Base-by-base conservation (phyloP, 2,329 filamentous ascomycete species). In the Phialophora verrucosa region DNA sequence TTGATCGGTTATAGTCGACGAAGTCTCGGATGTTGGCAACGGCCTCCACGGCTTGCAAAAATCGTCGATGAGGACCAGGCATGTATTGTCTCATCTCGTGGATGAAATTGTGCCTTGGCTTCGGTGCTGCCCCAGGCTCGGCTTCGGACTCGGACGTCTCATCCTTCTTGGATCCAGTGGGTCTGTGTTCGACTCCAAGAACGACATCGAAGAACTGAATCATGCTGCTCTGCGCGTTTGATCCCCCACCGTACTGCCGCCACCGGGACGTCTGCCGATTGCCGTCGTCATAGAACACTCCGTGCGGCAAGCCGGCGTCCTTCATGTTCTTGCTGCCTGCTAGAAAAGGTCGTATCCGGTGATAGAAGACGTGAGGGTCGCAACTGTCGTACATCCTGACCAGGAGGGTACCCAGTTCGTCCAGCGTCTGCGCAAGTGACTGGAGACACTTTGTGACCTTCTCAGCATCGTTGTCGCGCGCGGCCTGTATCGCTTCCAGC, bases 311-410 rank as follows among this genome's bases (percentile, higher is more conserved):
- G 14, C 95, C 95, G 4, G 94, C 95, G 69, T 97, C 94, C 57
- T 86, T 88, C 95, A 97, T 99, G 77, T 98, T 98, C 84, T 97
- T 97, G 77, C 93, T 95, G 14, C 95, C 95, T 5, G 95, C 94
- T 2, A 99, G 85, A 78, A 96, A 98, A 0, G 95, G 94, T n/a
- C 95, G 88, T 73, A 99, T 96, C 67, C 93, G 91, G 79, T 97
- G 88, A 79, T 97, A 99, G 80, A 99, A 99, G 63, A 97, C 90
- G 70, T 91, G 90, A 0, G 95, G 93, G 75, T 98, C 93, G 76
- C 95, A 99, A 74, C 89, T 91, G 77, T 98, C 95, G 76, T 98
- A 93, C 91, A 99, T 96, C 71, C 92, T 88, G 74, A 91, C 87
- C 31, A 99, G 83, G 31, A 98, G 80, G 1, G 83, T 83, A 55